A percentile compares a stretch with the other conserved stretches of the same genome.
These are phyloP conservation scores for Macrolepiota dolichaula DNA, from an alignment of 768 basidiomycete species.

Conservation along the genomic window DNA sequence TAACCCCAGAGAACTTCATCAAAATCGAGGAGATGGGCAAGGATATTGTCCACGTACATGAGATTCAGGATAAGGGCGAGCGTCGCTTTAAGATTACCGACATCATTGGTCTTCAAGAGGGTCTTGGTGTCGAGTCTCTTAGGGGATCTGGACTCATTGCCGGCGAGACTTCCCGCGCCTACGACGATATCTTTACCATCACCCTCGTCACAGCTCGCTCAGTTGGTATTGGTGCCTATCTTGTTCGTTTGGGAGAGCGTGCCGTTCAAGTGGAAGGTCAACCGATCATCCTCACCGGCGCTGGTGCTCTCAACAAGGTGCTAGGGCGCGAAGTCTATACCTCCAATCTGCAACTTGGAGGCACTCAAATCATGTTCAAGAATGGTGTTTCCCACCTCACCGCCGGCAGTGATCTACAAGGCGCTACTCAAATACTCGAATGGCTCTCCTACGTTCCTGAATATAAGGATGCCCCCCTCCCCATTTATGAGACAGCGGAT, in stretches of 20 bases:
- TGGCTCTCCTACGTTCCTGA: constrained; percentile 96
- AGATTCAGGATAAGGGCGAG: constrained; percentile 86
- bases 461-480: constrained; percentile 73
- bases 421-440: constrained; percentile 88
- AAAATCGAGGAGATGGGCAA: constrained; percentile 86
- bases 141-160: constrained; percentile 98
- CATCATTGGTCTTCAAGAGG: constrained; percentile 96
- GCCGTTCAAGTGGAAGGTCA: constrained; percentile 99
- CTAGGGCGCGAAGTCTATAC: constrained; percentile 99
- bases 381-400: constrained; percentile 98
- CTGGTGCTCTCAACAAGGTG: constrained; percentile 96
- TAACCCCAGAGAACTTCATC: constrained; percentile 88
- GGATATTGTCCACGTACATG: constrained; percentile 73
- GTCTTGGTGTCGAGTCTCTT: constrained; percentile 93
- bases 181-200: constrained; percentile 99
- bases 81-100: constrained; percentile 91
- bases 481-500: constrained; percentile 71
- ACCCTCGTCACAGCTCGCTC: constrained; percentile 98
- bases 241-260: constrained; percentile 95
- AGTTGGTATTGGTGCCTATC: constrained; percentile 98
- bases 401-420: constrained; percentile 92
- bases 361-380: constrained; percentile 99
- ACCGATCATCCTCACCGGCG: constrained; percentile 98
- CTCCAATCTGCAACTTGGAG: constrained; percentile 96
- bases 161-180: constrained; percentile 96